Evolutionary conservation across 441 rosid genomes (phyloP), one percentile per base, ranked within the genome.

Genomic region (Isatis lusitanica): DNA sequence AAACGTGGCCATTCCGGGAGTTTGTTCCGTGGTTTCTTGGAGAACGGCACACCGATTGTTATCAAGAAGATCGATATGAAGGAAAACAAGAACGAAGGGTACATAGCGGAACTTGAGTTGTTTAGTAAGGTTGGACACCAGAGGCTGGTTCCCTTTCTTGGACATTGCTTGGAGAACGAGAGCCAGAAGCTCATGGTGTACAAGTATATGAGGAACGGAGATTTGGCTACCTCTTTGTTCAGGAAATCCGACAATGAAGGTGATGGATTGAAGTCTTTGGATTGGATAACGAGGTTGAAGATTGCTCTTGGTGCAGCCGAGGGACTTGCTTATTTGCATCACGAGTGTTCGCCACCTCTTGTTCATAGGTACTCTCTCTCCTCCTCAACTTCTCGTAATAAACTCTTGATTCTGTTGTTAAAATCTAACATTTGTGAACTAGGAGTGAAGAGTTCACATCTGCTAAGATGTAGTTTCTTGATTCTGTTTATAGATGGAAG

Each of bases 221-320:
- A 96, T 74, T 81, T 96, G 78, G 84, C 97, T 69, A 87, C 85
- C 78, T 80, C 98, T 21, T 87, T 93, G 79, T 87, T 80, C 75
- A 79, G 89, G 79, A 87, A 83, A 75, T 77, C 79, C 0, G 77
- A 74, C 31, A 66, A 71, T 7, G 93, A 85, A 71, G 90, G 84
- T 26, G 93, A 83, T 74, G 83, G 85, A 33, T 81, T 92, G 66
- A 86, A 86, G 78, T 96, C 99, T 38, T 79, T 96, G 77, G 99
- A 96, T 85, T 96, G 98, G 99, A 96, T 96, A 40, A 96, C 99
- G 9, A 85, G 98, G 78, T 83, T 92, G 77, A 96, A 96, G 76
- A 92, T 96, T 72, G 98, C 98, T 40, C 86, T 80, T 44, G 98
- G 97, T 83, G 92, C 93, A 11, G 98, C 99, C 0, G 99, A 93